Conservation (phyloP, 768 basidiomycete genomes). For the Clathrus columnatus region DNA sequence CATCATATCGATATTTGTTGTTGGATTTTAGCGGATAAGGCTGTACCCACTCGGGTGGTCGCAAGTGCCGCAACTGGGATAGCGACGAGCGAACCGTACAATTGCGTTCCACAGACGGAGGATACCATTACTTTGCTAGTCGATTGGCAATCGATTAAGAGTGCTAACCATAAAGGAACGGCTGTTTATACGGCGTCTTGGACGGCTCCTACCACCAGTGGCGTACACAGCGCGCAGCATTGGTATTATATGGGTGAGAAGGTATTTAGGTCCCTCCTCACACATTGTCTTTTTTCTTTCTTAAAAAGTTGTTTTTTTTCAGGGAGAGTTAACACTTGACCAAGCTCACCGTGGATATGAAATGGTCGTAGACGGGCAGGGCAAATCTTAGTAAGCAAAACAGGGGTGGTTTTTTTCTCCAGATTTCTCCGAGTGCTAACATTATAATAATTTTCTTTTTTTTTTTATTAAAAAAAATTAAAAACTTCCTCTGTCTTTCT, state of each 20-base stretch:
- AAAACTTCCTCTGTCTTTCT: neutral
- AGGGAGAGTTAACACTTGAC: slow-evolving; percentile 90
- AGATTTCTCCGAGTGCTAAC: slow-evolving; percentile 13
- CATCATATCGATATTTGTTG: slow-evolving; percentile 89
- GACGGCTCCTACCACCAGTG: slow-evolving; percentile 85
- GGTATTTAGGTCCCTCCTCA: slow-evolving; percentile 28
- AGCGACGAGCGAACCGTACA: slow-evolving; percentile 81
- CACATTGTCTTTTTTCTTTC: neutral
- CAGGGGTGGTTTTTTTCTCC: neutral
- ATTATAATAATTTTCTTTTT: slow-evolving; percentile 28
- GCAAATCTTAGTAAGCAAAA: slow-evolving; percentile 31
- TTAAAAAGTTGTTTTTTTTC: neutral
- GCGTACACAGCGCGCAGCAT: slow-evolving; percentile 85
- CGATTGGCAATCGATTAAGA: slow-evolving; percentile 81
- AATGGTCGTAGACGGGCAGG: slow-evolving; percentile 75
- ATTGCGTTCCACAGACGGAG: slow-evolving; percentile 79
- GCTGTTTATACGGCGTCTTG: slow-evolving; percentile 91
- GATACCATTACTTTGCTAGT: slow-evolving; percentile 93
- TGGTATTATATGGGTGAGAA: slow-evolving; percentile 96
- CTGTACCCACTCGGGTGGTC: slow-evolving; percentile 74
- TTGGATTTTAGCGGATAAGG: slow-evolving; percentile 74
- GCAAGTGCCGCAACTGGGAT: slow-evolving; percentile 89
- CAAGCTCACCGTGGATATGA: slow-evolving; percentile 94
- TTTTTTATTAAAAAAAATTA: neutral
- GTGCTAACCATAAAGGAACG: slow-evolving; percentile 69